A percentile compares a stretch with the other conserved stretches of the same genome.
Conservation (phyloP, 106 monocot genomes). For the Agapanthus africanus region DNA sequence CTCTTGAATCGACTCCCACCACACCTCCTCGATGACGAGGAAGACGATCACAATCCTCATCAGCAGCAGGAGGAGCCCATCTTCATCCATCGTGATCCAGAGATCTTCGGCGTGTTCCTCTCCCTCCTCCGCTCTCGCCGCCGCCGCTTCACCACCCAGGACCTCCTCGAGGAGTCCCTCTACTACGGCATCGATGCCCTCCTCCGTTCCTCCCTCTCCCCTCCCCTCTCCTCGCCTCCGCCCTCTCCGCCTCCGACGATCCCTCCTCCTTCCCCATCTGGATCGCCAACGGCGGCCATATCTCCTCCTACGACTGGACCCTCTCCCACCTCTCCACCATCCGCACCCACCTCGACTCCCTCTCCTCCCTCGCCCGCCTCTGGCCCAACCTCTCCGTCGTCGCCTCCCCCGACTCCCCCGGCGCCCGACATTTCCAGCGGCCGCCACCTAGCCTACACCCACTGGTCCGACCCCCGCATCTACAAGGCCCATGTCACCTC, state of each 20-base stretch:
- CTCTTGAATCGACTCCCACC: conserved; percentile 18
- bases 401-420: conserved; percentile 54
- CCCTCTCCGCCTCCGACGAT: conserved; percentile 34
- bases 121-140: conserved; percentile 62
- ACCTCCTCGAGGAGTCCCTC: conserved; percentile 61
- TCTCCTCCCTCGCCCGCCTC: conserved; percentile 56
- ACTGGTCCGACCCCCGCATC: conserved; percentile 77
- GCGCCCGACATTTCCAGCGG: conserved; percentile 64
- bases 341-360: conserved; percentile 73
- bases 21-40: neutral
- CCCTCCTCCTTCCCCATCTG: conserved; percentile 50
- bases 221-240: conserved; percentile 43
- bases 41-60: neutral
- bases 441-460: conserved; percentile 41
- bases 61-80: conserved; percentile 13
- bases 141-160: conserved; percentile 43
- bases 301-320: conserved; percentile 67
- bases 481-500: conserved; percentile 74
- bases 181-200: conserved; percentile 80
- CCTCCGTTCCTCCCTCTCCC: conserved; percentile 63
- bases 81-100: conserved; percentile 84
- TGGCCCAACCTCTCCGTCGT: conserved; percentile 43
- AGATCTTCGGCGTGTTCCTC: conserved; percentile 67
- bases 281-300: conserved; percentile 83
- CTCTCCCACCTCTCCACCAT: conserved; percentile 51